Conservation (phyloP, 1,284 basidiomycete genomes). For the Thelephora terrestris region DNA sequence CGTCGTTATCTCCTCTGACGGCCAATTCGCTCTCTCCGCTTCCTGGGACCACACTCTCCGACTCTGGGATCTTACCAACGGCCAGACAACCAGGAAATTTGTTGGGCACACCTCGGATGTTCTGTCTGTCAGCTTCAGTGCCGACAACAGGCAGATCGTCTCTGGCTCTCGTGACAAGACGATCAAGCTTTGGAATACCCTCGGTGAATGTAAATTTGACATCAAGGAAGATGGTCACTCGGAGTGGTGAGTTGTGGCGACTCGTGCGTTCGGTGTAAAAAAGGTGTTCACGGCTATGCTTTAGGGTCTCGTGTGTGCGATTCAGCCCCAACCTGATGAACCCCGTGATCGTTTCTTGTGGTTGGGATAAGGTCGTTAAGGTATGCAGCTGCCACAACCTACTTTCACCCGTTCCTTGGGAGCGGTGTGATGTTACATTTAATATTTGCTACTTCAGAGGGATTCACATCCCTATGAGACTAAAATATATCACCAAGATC, state of each 20-base stretch:
- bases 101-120: conserved; percentile 98
- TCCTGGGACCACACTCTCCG: conserved; percentile 99
- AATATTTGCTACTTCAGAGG: conserved; percentile 86
- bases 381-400: conserved; percentile 39
- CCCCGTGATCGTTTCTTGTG: conserved; percentile 97
- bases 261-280: conserved; percentile 5
- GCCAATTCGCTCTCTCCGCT: conserved; percentile 98
- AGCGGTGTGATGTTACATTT: conserved; percentile 36
- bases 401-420: conserved; percentile 5
- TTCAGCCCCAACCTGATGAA: conserved; percentile 98
- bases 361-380: conserved; percentile 99
- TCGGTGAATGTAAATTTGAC: conserved; percentile 99
- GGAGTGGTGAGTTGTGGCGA: conserved; percentile 62
- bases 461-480: conserved; percentile 54
- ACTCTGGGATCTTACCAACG: conserved; percentile 98
- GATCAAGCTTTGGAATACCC: conserved; percentile 99
- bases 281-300: conserved; percentile 2
- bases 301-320: conserved; percentile 96
- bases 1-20: conserved; percentile 97
- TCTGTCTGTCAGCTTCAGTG: conserved; percentile 94
- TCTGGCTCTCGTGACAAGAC: conserved; percentile 94
- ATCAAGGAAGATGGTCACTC: conserved; percentile 98
- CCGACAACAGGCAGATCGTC: conserved; percentile 98
- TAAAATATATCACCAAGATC: conserved; percentile 64
- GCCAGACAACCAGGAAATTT: conserved; percentile 90